Conservation (phyloP, 305 asterid species). For the Ilex paraguariensis region DNA sequence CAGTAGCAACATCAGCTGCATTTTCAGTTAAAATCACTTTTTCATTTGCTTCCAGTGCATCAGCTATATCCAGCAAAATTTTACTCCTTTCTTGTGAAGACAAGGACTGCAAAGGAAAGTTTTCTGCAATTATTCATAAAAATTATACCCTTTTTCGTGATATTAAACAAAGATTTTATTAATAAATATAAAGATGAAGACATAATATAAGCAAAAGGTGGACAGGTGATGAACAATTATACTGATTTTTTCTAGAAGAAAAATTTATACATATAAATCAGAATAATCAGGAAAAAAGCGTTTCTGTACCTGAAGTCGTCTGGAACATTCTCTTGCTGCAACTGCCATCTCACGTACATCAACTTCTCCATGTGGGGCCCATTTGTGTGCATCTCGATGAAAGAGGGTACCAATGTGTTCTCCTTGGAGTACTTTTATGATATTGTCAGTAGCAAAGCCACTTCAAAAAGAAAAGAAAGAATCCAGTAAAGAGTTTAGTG, state of each 20-base stretch:
- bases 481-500: constrained; percentile 11
- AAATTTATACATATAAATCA: too few relatives aligned
- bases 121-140: background rate
- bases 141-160: too few relatives aligned
- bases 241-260: too few relatives aligned
- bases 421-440: constrained; percentile 60
- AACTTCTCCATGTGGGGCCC: constrained; percentile 47
- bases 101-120: constrained; percentile 46
- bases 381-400: constrained; percentile 65
- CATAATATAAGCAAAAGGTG: too few relatives aligned
- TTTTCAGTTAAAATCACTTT: constrained; percentile 66
- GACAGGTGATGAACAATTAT: too few relatives aligned
- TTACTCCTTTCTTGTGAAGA: constrained; percentile 83
- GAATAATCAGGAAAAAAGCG: too few relatives aligned
- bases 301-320: constrained; percentile 63
- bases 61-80: constrained; percentile 79
- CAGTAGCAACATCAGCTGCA: constrained; percentile 78
- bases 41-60: constrained; percentile 84
- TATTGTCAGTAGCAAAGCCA: constrained; percentile 67
- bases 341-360: constrained; percentile 66
- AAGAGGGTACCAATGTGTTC: constrained; percentile 70
- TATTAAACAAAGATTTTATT: too few relatives aligned
- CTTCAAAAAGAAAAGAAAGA: constrained; percentile 29
- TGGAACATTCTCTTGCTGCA: constrained; percentile 80
- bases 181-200: too few relatives aligned